These are phyloP conservation scores for Sugiyamaella xylanicola DNA, from an alignment of 1,139 yeast genomes.

Conservation along the genomic window DNA sequence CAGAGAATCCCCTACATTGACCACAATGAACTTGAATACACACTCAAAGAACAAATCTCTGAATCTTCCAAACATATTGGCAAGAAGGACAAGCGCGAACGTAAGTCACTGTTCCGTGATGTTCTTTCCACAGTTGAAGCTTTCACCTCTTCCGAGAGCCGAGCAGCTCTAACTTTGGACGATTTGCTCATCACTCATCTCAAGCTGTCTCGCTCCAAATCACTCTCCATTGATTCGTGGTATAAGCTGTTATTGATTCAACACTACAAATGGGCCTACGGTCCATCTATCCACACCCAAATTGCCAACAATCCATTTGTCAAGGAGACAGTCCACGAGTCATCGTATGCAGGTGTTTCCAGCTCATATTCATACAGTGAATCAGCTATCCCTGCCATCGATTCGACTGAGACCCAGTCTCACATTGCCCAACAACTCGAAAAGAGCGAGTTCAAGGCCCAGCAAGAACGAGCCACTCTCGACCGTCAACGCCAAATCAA, in stretches of 20 bases:
- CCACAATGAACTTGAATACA: conserved; percentile 52
- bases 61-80: conserved; percentile 59
- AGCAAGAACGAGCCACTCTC: conserved; percentile 20
- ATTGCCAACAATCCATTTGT: conserved; percentile 54
- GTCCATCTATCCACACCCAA: conserved; percentile 66
- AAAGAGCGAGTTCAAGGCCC: conserved; percentile 12
- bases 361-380: conserved; percentile 11
- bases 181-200: conserved; percentile 54
- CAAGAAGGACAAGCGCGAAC: conserved; percentile 63
- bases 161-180: conserved; percentile 45
- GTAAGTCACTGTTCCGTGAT: conserved; percentile 65
- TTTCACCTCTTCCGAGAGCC: conserved; percentile 47
- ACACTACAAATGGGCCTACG: conserved; percentile 70
- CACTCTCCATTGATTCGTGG: conserved; percentile 69
- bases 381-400: neutral
- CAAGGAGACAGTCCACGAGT: conserved; percentile 39
- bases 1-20: conserved; percentile 57
- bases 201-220: conserved; percentile 56
- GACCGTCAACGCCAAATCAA: conserved; percentile 24
- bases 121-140: conserved; percentile 54
- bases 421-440: conserved; percentile 8
- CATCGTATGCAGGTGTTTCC: conserved; percentile 20
- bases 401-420: conserved; percentile 4
- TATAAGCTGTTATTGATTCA: conserved; percentile 60
- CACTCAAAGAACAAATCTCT: conserved; percentile 52